Evolutionary conservation across 495 filamentous ascomycete genomes (phyloP).

Genomic region (Evansstolkia leycettana): DNA sequence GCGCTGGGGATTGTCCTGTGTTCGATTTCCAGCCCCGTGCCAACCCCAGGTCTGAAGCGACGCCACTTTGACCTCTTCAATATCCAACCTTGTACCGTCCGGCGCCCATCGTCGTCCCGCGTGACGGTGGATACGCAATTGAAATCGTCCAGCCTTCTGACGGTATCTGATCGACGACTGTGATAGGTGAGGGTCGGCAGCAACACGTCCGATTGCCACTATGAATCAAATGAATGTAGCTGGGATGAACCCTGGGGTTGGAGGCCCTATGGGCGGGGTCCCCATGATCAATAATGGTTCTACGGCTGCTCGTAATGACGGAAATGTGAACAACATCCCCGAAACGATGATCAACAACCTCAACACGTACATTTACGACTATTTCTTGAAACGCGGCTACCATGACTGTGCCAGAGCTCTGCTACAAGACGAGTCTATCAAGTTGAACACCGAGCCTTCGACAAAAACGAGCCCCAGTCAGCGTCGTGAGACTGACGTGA

Average conservation of each 20-base stretch:
- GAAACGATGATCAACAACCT: conserved; percentile 66
- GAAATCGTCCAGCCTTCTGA: conserved; percentile 6
- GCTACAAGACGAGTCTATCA: conserved; percentile 35
- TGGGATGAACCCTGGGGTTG: conserved; percentile 47
- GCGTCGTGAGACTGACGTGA: conserved; percentile 53
- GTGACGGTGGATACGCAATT: conserved; percentile 29
- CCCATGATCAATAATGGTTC: conserved; percentile 64
- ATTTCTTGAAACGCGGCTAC: conserved; percentile 75
- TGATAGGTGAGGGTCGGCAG: conserved; percentile 28
- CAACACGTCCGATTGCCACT: conserved; percentile 22
- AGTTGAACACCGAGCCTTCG: conserved; percentile 45
- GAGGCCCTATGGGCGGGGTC: conserved; percentile 53
- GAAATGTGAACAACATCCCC: conserved; percentile 28
- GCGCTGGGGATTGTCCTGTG: neutral
- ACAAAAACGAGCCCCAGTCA: conserved; percentile 45
- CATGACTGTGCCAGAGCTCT: conserved; percentile 68
- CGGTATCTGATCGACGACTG: conserved; percentile 16
- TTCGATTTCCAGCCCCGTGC: no score
- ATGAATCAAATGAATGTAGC: conserved; percentile 70
- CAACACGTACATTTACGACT: conserved; percentile 97
- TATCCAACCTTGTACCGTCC: conserved; percentile 3
- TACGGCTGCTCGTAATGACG: conserved; percentile 35
- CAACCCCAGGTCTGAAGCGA: neutral
- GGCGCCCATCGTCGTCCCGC: conserved; percentile 18
- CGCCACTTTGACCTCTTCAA: neutral